Conservation (phyloP, 352 stramenopile genomes). For the Globisporangium radiosum region DNA sequence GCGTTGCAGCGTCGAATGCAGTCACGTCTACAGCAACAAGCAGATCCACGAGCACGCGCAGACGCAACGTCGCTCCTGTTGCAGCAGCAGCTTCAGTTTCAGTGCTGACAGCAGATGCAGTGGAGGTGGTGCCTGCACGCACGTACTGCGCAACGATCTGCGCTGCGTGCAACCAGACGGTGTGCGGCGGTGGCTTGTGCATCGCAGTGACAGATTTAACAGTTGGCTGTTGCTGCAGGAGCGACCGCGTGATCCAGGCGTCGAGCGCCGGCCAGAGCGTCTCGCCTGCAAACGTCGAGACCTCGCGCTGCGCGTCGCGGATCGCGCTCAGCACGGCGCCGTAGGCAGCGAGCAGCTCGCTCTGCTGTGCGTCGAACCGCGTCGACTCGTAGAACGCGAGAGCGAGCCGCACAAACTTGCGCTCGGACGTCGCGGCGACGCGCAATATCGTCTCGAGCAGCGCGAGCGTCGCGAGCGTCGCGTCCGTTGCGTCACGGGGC, state of each 20-base stretch:
- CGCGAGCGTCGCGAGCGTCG: slow-evolving; percentile 22
- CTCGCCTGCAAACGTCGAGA: slow-evolving; percentile 26
- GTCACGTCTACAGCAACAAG: slow-evolving; percentile 11
- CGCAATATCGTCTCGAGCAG: slow-evolving; percentile 33
- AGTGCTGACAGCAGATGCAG: too few relatives aligned
- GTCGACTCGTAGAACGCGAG: slow-evolving; percentile 27
- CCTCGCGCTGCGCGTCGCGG: slow-evolving; percentile 12
- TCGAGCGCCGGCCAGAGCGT: slow-evolving; percentile 30
- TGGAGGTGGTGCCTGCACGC: background rate
- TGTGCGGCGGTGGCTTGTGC: background rate
- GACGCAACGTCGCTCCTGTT: background rate
- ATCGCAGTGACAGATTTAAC: background rate
- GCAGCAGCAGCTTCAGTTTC: background rate
- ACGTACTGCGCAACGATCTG: slow-evolving; percentile 11
- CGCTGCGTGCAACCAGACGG: slow-evolving; percentile 6
- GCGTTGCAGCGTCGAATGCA: background rate
- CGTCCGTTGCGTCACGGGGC: slow-evolving; percentile 16
- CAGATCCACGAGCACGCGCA: slow-evolving; percentile 7
- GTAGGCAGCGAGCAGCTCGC: slow-evolving; percentile 15
- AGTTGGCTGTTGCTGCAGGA: background rate
- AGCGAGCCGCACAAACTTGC: slow-evolving; percentile 28
- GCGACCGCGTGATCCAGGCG: slow-evolving; percentile 7
- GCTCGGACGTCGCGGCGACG: slow-evolving; percentile 17
- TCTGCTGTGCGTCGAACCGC: slow-evolving; percentile 8
- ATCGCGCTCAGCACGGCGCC: slow-evolving; percentile 24